phyloP scores from a whole-genome alignment of 1,284 basidiomycete genomes.

The Irpex rosettiformis region DNA sequence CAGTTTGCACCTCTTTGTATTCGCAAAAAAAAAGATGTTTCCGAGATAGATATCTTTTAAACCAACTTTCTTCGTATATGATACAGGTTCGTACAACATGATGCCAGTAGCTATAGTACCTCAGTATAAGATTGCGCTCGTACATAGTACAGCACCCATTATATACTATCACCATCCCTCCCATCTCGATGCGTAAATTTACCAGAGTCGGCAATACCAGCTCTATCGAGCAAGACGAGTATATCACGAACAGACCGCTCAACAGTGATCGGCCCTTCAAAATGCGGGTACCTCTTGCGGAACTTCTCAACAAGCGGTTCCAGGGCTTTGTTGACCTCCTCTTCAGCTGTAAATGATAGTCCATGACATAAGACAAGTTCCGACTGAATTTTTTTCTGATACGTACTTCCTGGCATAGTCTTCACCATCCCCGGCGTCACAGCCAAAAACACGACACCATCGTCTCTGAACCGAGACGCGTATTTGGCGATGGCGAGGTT shows the following conservation, averaged over 20 bases:
- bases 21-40: too few species aligned
- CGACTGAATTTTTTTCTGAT: not conserved
- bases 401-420: slow-evolving; percentile 16
- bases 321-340: not conserved
- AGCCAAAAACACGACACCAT: slow-evolving; percentile 36
- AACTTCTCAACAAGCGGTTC: not conserved
- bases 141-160: too few species aligned
- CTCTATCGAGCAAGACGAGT: not conserved
- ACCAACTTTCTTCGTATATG: not conserved
- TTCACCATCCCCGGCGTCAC: slow-evolving; percentile 37
- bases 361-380: not conserved
- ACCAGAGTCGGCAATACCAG: not conserved
- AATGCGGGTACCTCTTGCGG: not conserved
- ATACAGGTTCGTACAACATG: not conserved
- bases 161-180: not conserved
- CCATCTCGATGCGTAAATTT: not conserved
- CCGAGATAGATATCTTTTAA: too few species aligned
- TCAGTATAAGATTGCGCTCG: too few species aligned
- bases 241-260: not conserved
- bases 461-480: slow-evolving; percentile 29
- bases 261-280: not conserved
- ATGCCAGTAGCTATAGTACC: too few species aligned
- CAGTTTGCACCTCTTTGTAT: too few species aligned
- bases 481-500: slow-evolving; percentile 39
- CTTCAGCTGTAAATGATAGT: not conserved